These are phyloP conservation scores for Neoascochyta sp. DNA, from an alignment of 2,329 filamentous ascomycete genomes.

Conservation along the genomic window DNA sequence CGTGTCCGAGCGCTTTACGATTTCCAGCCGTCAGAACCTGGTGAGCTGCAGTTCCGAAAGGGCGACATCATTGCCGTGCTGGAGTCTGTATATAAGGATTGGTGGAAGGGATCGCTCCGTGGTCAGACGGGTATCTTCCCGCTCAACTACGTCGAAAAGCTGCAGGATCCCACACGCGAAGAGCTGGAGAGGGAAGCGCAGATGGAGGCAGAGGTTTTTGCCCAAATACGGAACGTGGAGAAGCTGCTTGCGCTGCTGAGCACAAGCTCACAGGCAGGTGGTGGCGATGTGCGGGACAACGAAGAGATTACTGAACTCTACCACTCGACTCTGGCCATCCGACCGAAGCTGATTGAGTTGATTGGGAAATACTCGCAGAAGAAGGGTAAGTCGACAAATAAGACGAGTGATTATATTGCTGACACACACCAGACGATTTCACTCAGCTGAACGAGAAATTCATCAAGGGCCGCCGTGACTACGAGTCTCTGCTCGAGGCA, in stretches of 20 bases:
- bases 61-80: slow-evolving; percentile 96
- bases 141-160: slow-evolving; percentile 96
- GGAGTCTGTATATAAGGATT: slow-evolving; percentile 98
- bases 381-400: slow-evolving; percentile 63
- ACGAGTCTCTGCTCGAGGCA: slow-evolving; percentile 89
- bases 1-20: slow-evolving; percentile 91
- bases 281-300: slow-evolving; percentile 75
- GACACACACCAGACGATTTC: slow-evolving; percentile 71
- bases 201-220: slow-evolving; percentile 82
- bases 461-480: slow-evolving; percentile 95
- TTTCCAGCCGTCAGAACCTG: slow-evolving; percentile 88
- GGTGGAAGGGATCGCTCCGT: slow-evolving; percentile 95
- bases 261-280: slow-evolving; percentile 57
- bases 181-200: slow-evolving; percentile 93
- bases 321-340: slow-evolving; percentile 88
- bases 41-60: slow-evolving; percentile 93
- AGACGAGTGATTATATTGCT: too few relatives aligned
- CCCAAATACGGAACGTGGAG: slow-evolving; percentile 73
- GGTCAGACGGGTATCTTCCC: slow-evolving; percentile 98
- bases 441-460: slow-evolving; percentile 99
- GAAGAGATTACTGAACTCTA: slow-evolving; percentile 92
- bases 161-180: slow-evolving; percentile 89
- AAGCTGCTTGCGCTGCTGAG: slow-evolving; percentile 85
- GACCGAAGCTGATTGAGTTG: slow-evolving; percentile 93
- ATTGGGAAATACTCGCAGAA: slow-evolving; percentile 99